Percentiles rank a stretch among this genome's conserved stretches.
These are phyloP conservation scores for Neostapfia colusana DNA, from an alignment of 176 grass and related monocot species.

Conservation along the genomic window DNA sequence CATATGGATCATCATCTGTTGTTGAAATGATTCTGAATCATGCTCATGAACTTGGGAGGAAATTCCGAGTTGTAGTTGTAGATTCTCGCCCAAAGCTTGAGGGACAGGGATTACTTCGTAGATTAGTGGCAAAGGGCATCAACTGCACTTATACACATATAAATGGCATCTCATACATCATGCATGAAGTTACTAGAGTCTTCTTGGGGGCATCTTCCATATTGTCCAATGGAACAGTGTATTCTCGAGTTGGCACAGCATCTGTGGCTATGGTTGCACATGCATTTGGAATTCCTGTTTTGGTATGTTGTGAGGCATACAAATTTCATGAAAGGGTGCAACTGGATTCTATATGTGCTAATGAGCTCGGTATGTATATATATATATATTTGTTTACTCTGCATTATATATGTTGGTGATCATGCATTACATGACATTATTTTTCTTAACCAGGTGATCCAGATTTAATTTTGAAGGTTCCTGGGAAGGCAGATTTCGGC, in stretches of 20 bases:
- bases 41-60: conserved; percentile 78
- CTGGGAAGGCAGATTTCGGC: conserved; percentile 60
- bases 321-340: conserved; percentile 96
- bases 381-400: not conserved
- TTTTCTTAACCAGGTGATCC: conserved; percentile 71
- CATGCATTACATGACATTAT: conserved; percentile 14
- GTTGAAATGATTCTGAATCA: conserved; percentile 85
- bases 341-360: conserved; percentile 95
- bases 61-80: conserved; percentile 81
- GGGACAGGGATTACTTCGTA: conserved; percentile 69
- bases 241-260: conserved; percentile 91
- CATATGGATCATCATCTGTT: conserved; percentile 80
- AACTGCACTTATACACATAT: conserved; percentile 89
- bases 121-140: conserved; percentile 75
- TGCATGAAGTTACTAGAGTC: conserved; percentile 90
- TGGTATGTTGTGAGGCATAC: conserved; percentile 92
- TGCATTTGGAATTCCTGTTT: conserved; percentile 79
- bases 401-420: not conserved
- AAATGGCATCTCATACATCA: conserved; percentile 90
- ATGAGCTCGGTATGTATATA: conserved; percentile 67
- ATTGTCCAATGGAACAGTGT: conserved; percentile 88
- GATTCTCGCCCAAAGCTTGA: conserved; percentile 92
- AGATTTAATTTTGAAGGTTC: conserved; percentile 73
- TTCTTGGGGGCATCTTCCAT: conserved; percentile 84
- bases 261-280: conserved; percentile 93